phyloP scores from a whole-genome alignment of 1,284 basidiomycete genomes.

The Tylopilus microsporus region DNA sequence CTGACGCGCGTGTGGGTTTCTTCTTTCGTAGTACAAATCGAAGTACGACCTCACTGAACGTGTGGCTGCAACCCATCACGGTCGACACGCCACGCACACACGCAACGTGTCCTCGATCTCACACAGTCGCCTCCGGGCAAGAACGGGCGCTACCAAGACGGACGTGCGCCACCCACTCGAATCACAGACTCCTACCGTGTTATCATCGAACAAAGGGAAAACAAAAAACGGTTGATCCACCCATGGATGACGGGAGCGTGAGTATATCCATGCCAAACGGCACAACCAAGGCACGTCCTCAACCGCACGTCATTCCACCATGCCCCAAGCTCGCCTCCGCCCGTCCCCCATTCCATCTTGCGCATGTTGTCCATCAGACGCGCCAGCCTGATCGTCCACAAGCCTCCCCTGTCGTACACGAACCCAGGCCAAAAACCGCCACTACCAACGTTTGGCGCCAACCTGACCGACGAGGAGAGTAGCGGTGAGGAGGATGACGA shows the following conservation, averaged over 20 bases:
- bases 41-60: slow-evolving; percentile 56
- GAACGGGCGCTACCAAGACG: slow-evolving; percentile 9
- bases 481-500: slow-evolving; percentile 20
- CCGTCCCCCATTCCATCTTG: slow-evolving; percentile 11
- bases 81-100: slow-evolving; percentile 59
- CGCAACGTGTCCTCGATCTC: slow-evolving; percentile 46
- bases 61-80: slow-evolving; percentile 47
- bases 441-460: slow-evolving; percentile 46
- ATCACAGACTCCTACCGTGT: background rate
- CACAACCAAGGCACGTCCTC: slow-evolving; percentile 7
- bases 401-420: slow-evolving; percentile 55
- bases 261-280: slow-evolving; percentile 16
- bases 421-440: slow-evolving; percentile 32
- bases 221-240: slow-evolving; percentile 37
- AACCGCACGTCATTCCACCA: background rate
- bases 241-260: slow-evolving; percentile 9
- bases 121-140: slow-evolving; percentile 22
- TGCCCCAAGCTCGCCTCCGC: slow-evolving; percentile 7
- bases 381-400: slow-evolving; percentile 64
- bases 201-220: slow-evolving; percentile 32
- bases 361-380: slow-evolving; percentile 45
- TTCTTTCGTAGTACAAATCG: slow-evolving; percentile 51
- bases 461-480: slow-evolving; percentile 38
- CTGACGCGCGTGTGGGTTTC: background rate
- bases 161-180: slow-evolving; percentile 9